Evolutionary conservation across 2,329 filamentous ascomycete genomes (phyloP).

Genomic region (Fusarium phyllophilum): DNA sequence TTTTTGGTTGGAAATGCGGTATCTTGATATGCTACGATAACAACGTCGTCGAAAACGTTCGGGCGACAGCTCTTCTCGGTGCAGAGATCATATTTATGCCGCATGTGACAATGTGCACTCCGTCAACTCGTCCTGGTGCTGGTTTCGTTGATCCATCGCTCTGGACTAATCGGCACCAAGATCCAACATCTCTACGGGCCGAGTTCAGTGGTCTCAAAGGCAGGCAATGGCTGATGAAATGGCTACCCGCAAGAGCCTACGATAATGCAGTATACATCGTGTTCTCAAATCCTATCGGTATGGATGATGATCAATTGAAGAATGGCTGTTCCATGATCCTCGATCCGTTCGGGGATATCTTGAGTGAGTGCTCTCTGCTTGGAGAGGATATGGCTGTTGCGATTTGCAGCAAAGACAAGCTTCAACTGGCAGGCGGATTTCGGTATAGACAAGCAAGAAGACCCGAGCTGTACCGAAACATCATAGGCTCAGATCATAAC

Average conservation of each 20-base stretch:
- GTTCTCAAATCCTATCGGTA: not conserved
- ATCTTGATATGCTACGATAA: not conserved
- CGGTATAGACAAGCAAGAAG: not conserved
- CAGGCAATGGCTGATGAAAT: not conserved
- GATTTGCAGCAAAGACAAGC: not conserved
- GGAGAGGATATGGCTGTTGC: not conserved
- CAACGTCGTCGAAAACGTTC: not conserved
- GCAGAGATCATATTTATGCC: constrained; percentile 1
- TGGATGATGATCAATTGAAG: not conserved
- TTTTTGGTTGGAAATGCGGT: not conserved
- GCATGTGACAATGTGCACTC: not conserved
- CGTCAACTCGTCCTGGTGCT: not conserved
- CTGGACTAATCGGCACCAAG: not conserved
- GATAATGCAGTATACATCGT: not conserved
- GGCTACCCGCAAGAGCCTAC: not conserved
- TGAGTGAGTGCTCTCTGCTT: not conserved
- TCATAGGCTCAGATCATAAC: not conserved
- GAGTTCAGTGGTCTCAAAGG: not conserved
- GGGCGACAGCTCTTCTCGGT: not conserved
- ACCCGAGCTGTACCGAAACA: not conserved
- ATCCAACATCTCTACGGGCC: not conserved
- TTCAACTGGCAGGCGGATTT: not conserved
- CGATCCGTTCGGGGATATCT: not conserved
- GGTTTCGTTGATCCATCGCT: not conserved
- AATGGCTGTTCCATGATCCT: not conserved